Evolutionary conservation across 1,284 basidiomycete species (phyloP).

Genomic region (Melanopsichium pennsylvanicum): DNA sequence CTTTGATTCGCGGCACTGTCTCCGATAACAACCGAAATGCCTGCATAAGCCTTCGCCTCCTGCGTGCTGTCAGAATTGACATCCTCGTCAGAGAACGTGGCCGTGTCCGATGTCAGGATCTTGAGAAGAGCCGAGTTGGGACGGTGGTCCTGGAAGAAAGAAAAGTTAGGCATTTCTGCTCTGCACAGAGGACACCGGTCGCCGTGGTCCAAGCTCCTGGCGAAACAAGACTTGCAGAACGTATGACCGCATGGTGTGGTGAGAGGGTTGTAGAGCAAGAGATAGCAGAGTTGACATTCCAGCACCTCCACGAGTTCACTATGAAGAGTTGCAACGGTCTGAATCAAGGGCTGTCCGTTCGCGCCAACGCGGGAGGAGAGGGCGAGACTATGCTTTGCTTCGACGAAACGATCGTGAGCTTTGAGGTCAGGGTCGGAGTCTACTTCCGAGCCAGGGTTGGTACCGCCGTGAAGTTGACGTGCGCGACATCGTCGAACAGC

Average conservation of each 20-base stretch:
- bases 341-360: conserved; percentile 39
- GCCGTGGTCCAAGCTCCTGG: conserved; percentile 86
- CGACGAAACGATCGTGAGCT: conserved; percentile 3
- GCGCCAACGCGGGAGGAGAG: conserved; percentile 21
- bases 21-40: conserved; percentile 13
- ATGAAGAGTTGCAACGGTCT: conserved; percentile 48
- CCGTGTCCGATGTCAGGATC: conserved; percentile 45
- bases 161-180: conserved; percentile 75
- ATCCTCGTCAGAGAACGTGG: conserved; percentile 42
- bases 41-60: conserved; percentile 25
- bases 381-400: conserved; percentile 34
- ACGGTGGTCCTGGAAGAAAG: conserved; percentile 78
- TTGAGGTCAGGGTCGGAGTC: neutral
- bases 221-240: conserved; percentile 86
- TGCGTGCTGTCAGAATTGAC: conserved; percentile 31
- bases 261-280: conserved; percentile 81
- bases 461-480: neutral
- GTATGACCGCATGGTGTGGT: conserved; percentile 96
- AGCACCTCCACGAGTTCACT: conserved; percentile 76
- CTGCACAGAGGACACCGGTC: conserved; percentile 84
- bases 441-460: conserved; percentile 9
- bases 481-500: conserved; percentile 19
- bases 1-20: neutral
- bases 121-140: conserved; percentile 44
- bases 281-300: conserved; percentile 89